Percentiles rank a stretch among this genome's conserved stretches.
Conservation (phyloP, 1,284 basidiomycete species). For the Marasmius sp. region DNA sequence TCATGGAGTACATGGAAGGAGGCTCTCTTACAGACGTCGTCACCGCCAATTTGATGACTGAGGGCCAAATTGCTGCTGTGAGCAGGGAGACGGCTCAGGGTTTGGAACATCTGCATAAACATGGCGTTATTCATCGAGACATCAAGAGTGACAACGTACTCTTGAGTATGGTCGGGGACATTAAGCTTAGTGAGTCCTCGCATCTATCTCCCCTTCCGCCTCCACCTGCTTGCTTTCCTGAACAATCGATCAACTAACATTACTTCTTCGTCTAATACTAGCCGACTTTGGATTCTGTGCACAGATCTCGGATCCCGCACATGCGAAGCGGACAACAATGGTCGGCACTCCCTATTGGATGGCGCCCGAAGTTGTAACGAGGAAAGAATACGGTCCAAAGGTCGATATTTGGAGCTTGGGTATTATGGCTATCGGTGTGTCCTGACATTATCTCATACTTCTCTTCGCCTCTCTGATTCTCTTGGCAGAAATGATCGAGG, state of each 20-base stretch:
- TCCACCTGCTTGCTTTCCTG: not conserved
- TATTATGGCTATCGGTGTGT: conserved; percentile 96
- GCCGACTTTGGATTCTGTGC: conserved; percentile 99
- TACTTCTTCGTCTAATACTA: conserved; percentile 34
- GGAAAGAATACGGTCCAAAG: conserved; percentile 98
- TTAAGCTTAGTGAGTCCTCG: conserved; percentile 86
- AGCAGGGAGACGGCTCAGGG: conserved; percentile 90
- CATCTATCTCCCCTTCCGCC: not conserved
- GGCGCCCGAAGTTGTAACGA: conserved; percentile 98
- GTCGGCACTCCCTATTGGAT: conserved; percentile 99
- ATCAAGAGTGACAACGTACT: conserved; percentile 99
- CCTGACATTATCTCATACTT: not conserved
- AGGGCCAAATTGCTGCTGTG: conserved; percentile 93
- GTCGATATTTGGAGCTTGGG: conserved; percentile 99
- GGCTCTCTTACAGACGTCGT: conserved; percentile 93
- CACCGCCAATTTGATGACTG: conserved; percentile 95
- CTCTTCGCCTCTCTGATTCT: conserved; percentile 5
- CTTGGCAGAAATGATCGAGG: conserved; percentile 93
- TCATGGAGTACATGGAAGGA: conserved; percentile 99
- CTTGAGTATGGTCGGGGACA: conserved; percentile 89
- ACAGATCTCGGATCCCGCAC: conserved; percentile 88
- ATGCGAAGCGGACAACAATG: conserved; percentile 98
- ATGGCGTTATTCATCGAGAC: conserved; percentile 96
- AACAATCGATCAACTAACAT: not conserved
- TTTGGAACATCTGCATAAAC: conserved; percentile 88